phyloP scores from a whole-genome alignment of 2,329 filamentous ascomycete species.

The Incumbomyces delicatus region DNA sequence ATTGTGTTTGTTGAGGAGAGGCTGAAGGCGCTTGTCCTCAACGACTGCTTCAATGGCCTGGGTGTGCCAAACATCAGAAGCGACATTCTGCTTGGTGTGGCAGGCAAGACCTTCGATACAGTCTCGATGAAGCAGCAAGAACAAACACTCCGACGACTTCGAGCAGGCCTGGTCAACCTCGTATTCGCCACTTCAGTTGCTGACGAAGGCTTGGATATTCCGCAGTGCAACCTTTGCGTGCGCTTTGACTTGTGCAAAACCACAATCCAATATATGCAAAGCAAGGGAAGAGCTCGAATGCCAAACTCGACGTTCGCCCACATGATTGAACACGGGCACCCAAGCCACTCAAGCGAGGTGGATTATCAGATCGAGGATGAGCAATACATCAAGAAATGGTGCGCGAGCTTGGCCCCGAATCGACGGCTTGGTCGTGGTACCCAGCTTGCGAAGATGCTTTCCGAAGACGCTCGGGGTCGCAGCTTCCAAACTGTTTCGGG shows the following conservation, averaged over 20 bases:
- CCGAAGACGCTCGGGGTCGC: slow-evolving; percentile 32
- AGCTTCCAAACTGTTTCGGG: slow-evolving; percentile 15
- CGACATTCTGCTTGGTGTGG: slow-evolving; percentile 55
- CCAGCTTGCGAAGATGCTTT: slow-evolving; percentile 47
- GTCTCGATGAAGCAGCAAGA: slow-evolving; percentile 67
- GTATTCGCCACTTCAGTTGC: slow-evolving; percentile 56
- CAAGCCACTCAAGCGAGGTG: slow-evolving; percentile 47
- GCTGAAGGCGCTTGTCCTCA: slow-evolving; percentile 64
- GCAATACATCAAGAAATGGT: slow-evolving; percentile 61
- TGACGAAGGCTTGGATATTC: slow-evolving; percentile 58
- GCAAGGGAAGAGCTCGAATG: slow-evolving; percentile 74
- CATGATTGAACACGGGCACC: slow-evolving; percentile 68
- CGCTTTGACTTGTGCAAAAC: slow-evolving; percentile 79
- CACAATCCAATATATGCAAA: slow-evolving; percentile 92
- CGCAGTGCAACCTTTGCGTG: slow-evolving; percentile 56
- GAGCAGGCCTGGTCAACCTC: slow-evolving; percentile 49
- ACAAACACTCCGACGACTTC: slow-evolving; percentile 56
- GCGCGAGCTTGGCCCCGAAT: slow-evolving; percentile 62
- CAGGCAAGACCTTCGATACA: slow-evolving; percentile 47
- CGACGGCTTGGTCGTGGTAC: slow-evolving; percentile 56
- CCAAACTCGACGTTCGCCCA: slow-evolving; percentile 68
- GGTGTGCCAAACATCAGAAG: slow-evolving; percentile 49
- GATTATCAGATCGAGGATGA: slow-evolving; percentile 48
- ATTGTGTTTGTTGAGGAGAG: slow-evolving; percentile 81
- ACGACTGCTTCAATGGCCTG: slow-evolving; percentile 55